Evolutionary conservation across 345 rosid genomes (phyloP).

Genomic region (Psidium guajava): DNA sequence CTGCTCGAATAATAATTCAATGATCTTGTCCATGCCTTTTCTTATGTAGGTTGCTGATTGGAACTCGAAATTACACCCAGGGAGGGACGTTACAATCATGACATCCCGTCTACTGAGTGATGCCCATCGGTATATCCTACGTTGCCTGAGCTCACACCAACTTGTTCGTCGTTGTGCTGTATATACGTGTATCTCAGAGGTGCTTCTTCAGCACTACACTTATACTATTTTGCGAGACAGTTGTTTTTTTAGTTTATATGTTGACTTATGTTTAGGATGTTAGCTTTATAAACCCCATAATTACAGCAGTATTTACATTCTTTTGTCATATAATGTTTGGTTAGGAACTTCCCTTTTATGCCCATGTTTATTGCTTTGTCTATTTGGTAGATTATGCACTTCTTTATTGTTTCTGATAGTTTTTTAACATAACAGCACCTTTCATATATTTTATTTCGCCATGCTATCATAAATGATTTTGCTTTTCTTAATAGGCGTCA

Average conservation of each 20-base stretch:
- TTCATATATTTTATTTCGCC: not conserved
- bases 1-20: not conserved
- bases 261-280: not conserved
- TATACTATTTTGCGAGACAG: not conserved
- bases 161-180: conserved; percentile 42
- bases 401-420: not conserved
- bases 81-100: conserved; percentile 51
- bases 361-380: not conserved
- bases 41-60: conserved; percentile 56
- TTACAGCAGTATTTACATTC: not conserved
- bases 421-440: not conserved
- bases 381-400: not conserved
- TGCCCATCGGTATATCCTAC: conserved; percentile 85
- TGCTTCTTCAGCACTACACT: conserved; percentile 10
- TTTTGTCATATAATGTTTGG: not conserved
- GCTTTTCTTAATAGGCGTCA: not conserved
- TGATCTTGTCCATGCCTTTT: not conserved
- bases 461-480: not conserved
- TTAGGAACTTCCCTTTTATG: not conserved
- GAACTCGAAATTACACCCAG: conserved; percentile 40
- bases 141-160: conserved; percentile 58
- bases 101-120: conserved; percentile 80
- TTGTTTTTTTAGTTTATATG: not conserved
- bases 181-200: conserved; percentile 91
- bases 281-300: not conserved